Base-by-base conservation (phyloP, 495 filamentous ascomycete species). In the Podospora conica region DNA sequence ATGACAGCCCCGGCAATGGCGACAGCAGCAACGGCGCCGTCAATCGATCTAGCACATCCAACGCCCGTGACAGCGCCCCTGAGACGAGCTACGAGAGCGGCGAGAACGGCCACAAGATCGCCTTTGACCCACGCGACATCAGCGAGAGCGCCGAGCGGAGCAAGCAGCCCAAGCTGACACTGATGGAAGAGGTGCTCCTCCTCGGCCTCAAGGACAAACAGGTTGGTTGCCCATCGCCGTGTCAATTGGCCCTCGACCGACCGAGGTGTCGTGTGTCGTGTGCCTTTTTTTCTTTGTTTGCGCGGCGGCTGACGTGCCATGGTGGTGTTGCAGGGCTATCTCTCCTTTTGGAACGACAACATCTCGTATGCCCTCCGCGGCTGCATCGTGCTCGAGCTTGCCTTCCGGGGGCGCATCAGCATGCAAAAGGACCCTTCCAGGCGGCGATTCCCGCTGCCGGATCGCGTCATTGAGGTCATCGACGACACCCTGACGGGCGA, bases 321-420 rank as follows among this genome's bases (percentile, higher is more conserved):
- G 29, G 20, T 48, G 40, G 40, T 48, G 40, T 2, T n/a, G 29
- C 71, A 96, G 91, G 95, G 95, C 68, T 97, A 98, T 77, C 87
- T 98, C 66, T 98, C 96, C 9, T 98, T 98, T 80, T 98, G 95
- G 95, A 98, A 98, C 76, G 95, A 98, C 78, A 98, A 98, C 78
- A 98, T 98, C 66, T 97, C 93, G 28, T 98, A 98, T 77, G 95
- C 95, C 65, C 82, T 98, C 66, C 89, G 95, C 74, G 95, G 95
- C 70, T 98, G 95, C 77, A 98, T 98, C 74, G 96, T 98, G 67
- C 91, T 97, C 73, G 95, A 98, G 75, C 82, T 98, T 65, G 95
- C 95, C 64, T 95, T 98, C 79, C 85, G 96, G 64, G 96, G 96
- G 70, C 91, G 95, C 64, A 90, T 98, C 73, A 95, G 90, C 84